Base-by-base conservation (phyloP, 441 rosid species). In the Populus hybrid region DNA sequence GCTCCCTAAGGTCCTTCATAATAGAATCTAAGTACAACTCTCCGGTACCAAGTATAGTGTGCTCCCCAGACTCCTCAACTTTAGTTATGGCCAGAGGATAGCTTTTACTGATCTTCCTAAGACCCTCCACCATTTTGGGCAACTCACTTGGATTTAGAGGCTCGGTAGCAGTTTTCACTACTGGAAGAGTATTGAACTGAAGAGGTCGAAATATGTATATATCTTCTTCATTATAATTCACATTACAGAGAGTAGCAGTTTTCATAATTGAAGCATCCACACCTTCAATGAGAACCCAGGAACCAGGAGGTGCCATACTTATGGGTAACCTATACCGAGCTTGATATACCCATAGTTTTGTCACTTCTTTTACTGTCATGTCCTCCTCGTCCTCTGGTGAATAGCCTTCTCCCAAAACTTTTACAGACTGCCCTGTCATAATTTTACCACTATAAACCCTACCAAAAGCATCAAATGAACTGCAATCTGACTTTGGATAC, bases 71-170 rank as follows among this genome's bases (percentile, higher is more conserved):
- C 85, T 95, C 99, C 84, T 95, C 98, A 67, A 92, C 98, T 85
- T 95, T 95, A 28, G 98, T 95, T 70, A 95, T 94, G 36, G 99
- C 99, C 74, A 95, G 88, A 75, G 99, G 99, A 86, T 95, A 95
- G 88, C 99, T 95, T 85, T 95, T 94, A 84, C 99, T 95, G 81
- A 95, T 95, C 85, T 95, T 95, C 87, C 99, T 89, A 70, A 95
- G 91, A 80, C 99, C 99, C 89, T 95, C 99, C 84, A 95, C 99
- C 99, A 95, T 94, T 88, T 95, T 95, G 61, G 99, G 99, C 81
- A 95, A 82, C 90, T 95, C 99, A 83, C 99, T 95, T 57, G 99
- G 98, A 85, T 95, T 95, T 83, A 95, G 79, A 79, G 99, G 99
- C 84, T 95, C 99, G 3, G 99, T 94, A 34, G 99, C 99, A 30